Evolutionary conservation across 495 filamentous ascomycete species (phyloP).

Genomic region (Podospora sp.): DNA sequence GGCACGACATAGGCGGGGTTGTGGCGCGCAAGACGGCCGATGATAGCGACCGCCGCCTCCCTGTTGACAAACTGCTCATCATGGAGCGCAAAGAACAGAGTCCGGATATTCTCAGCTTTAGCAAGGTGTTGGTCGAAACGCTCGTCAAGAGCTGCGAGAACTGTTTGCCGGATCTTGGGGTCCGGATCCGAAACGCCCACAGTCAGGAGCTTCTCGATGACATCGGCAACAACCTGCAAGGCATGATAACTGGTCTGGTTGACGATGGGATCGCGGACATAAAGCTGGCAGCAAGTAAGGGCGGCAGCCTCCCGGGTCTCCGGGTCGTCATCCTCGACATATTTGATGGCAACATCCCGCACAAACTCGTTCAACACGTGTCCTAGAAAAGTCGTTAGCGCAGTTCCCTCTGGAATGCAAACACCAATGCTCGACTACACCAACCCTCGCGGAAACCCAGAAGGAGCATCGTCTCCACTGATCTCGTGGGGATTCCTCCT

Average conservation of each 20-base stretch:
- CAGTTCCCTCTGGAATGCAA: conserved; percentile 25
- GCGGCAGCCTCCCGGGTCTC: conserved; percentile 94
- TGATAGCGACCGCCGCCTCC: conserved; percentile 93
- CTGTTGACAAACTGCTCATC: conserved; percentile 90
- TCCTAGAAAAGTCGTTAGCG: conserved; percentile 45
- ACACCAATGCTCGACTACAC: background rate
- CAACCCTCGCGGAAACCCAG: background rate
- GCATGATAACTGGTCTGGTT: conserved; percentile 96
- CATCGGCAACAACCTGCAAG: conserved; percentile 93
- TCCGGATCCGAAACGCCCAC: conserved; percentile 92
- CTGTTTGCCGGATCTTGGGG: conserved; percentile 82
- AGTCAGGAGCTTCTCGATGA: conserved; percentile 93
- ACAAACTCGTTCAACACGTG: conserved; percentile 98
- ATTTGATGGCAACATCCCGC: conserved; percentile 95
- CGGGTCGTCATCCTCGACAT: conserved; percentile 91
- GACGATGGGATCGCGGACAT: conserved; percentile 93
- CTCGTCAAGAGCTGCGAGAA: conserved; percentile 83
- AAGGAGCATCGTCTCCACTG: conserved; percentile 9
- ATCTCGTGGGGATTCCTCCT: background rate
- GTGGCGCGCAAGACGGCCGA: conserved; percentile 84
- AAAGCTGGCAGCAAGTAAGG: conserved; percentile 95
- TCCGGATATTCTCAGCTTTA: conserved; percentile 93
- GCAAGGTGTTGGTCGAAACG: conserved; percentile 94
- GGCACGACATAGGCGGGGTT: conserved; percentile 98
- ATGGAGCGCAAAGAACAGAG: conserved; percentile 93